Percentiles rank a stretch among this genome's conserved stretches.
phyloP scores from a whole-genome alignment of 768 basidiomycete genomes.

The Boletus rufocinnamomeus region DNA sequence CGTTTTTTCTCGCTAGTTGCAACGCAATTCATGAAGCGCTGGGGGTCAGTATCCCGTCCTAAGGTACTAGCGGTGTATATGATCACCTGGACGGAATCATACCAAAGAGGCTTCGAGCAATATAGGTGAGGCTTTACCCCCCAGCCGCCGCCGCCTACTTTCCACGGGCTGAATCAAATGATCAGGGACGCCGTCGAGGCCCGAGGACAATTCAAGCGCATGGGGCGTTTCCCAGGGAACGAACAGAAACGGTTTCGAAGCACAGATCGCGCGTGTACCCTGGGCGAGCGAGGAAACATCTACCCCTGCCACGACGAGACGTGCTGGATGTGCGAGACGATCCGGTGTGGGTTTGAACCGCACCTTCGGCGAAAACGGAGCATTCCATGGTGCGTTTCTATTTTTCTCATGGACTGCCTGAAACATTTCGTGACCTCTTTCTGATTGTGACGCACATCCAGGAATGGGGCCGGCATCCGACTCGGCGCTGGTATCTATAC shows the following conservation, averaged over 20 bases:
- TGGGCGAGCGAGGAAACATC: slow-evolving; percentile 26
- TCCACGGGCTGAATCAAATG: background rate
- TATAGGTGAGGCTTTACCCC: slow-evolving; percentile 15
- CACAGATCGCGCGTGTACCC: slow-evolving; percentile 22
- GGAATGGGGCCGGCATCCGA: slow-evolving; percentile 21
- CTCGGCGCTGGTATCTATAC: slow-evolving; percentile 32
- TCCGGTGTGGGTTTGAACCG: slow-evolving; percentile 24
- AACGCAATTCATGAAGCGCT: slow-evolving; percentile 8
- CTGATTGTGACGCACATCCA: slow-evolving; percentile 8
- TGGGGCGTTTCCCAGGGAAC: slow-evolving; percentile 14
- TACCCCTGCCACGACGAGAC: slow-evolving; percentile 10
- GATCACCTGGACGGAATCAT: slow-evolving; percentile 24
- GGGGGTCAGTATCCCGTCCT: slow-evolving; percentile 12
- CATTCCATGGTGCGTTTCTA: slow-evolving; percentile 13
- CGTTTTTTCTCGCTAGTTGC: slow-evolving; percentile 9
- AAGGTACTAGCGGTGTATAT: slow-evolving; percentile 20
- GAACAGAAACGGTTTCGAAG: slow-evolving; percentile 30
- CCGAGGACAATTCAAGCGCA: slow-evolving; percentile 6
- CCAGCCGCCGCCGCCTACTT: background rate
- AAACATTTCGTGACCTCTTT: background rate
- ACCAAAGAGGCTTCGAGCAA: slow-evolving; percentile 11
- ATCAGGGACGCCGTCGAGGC: slow-evolving; percentile 21
- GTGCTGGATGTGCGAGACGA: slow-evolving; percentile 27
- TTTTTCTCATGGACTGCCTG: background rate
- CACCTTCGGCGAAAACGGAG: slow-evolving; percentile 22